Percentiles rank a stretch among this genome's conserved stretches.
phyloP scores from a whole-genome alignment of 345 rosid genomes.

The Brassica rapa region DNA sequence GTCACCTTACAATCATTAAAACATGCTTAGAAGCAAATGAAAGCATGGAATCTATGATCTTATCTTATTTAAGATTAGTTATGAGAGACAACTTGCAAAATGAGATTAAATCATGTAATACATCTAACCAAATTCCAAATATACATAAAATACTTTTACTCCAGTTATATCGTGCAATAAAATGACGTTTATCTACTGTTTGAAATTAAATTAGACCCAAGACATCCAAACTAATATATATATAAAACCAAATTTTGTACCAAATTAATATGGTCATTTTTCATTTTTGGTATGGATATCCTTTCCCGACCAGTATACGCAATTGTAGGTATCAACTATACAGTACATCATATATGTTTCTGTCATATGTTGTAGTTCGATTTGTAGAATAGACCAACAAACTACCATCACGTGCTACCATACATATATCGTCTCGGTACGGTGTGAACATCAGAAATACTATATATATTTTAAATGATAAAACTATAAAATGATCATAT shows the following conservation, averaged over 20 bases:
- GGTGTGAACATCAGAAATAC: slow-evolving; percentile 10
- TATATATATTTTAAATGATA: neutral
- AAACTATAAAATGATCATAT: neutral
- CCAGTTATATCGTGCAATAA: neutral
- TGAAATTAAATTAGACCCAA: neutral
- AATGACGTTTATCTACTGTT: neutral
- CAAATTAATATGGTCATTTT: neutral
- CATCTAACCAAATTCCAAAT: neutral
- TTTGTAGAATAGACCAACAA: slow-evolving; percentile 31
- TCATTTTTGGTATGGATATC: neutral
- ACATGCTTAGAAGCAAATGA: slow-evolving; percentile 90
- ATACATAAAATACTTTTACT: neutral
- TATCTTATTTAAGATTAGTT: slow-evolving; percentile 2
- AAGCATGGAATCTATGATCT: slow-evolving; percentile 26
- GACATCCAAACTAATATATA: neutral
- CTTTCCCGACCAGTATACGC: neutral
- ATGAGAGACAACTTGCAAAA: slow-evolving; percentile 2
- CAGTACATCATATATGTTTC: neutral
- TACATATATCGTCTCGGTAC: slow-evolving; percentile 20
- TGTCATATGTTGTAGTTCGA: slow-evolving; percentile 25
- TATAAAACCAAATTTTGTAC: neutral
- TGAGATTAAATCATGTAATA: neutral
- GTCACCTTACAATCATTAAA: slow-evolving; percentile 60
- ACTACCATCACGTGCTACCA: slow-evolving; percentile 21
- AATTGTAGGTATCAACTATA: slow-evolving; percentile 1